These are phyloP conservation scores for Ocimum tenuiflorum DNA, from an alignment of 257 asterid genomes.

Conservation along the genomic window DNA sequence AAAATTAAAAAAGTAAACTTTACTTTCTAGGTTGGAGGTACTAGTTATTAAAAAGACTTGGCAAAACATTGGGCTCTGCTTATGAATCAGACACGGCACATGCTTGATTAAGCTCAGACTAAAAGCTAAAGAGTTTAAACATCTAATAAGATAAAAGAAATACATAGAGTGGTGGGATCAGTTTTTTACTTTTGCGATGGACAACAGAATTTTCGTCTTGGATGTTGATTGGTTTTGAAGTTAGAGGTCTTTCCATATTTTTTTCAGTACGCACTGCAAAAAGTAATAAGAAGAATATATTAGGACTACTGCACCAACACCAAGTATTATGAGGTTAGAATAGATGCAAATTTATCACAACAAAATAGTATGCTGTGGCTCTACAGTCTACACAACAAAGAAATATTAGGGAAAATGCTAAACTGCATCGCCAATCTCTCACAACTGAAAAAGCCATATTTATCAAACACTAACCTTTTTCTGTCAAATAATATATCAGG, in stretches of 20 bases:
- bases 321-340: conserved; percentile 2
- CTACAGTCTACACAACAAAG: background rate
- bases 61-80: background rate
- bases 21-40: background rate
- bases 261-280: conserved; percentile 21
- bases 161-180: too few species aligned
- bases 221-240: conserved; percentile 45
- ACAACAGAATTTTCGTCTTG: conserved; percentile 50
- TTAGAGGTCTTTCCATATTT: conserved; percentile 53
- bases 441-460: background rate
- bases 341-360: background rate
- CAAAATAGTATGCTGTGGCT: background rate
- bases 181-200: conserved; percentile 37
- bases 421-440: background rate
- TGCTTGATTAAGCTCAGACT: background rate
- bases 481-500: too few species aligned
- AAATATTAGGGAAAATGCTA: background rate
- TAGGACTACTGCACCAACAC: background rate
- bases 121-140: background rate
- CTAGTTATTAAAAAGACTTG: background rate
- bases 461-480: background rate
- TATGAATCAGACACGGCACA: background rate
- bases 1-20: conserved; percentile 11
- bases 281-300: background rate
- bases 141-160: background rate